A percentile compares a stretch with the other conserved stretches of the same genome.
Evolutionary conservation across 805 yeast species (phyloP).

Genomic region (Yamadazyma takamatsuzukensis): DNA sequence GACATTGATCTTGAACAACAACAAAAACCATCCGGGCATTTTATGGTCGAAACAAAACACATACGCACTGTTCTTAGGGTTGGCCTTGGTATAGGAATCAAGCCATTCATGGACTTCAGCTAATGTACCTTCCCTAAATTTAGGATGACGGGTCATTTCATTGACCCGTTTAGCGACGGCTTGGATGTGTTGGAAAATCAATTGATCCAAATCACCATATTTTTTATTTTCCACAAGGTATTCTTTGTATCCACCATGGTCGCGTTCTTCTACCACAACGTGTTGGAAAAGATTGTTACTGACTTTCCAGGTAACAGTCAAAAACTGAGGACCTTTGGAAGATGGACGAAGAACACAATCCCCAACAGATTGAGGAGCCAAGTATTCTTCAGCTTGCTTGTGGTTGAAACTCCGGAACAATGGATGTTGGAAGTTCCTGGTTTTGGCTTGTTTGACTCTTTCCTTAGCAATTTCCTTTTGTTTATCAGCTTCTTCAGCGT

Average conservation of each 20-base stretch:
- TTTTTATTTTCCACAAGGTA: slow-evolving; percentile 63
- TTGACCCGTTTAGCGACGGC: slow-evolving; percentile 79
- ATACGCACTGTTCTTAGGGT: slow-evolving; percentile 85
- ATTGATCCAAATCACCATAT: slow-evolving; percentile 89
- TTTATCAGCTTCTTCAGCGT: slow-evolving; percentile 65
- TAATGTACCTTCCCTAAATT: slow-evolving; percentile 77
- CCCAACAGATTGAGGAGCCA: slow-evolving; percentile 87
- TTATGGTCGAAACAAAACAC: slow-evolving; percentile 87
- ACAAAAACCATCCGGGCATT: slow-evolving; percentile 89
- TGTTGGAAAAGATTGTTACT: slow-evolving; percentile 90
- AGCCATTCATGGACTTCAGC: slow-evolving; percentile 83
- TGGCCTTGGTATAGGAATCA: slow-evolving; percentile 84
- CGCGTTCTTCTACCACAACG: slow-evolving; percentile 76
- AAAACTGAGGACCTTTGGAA: slow-evolving; percentile 79
- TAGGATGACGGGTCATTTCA: slow-evolving; percentile 81
- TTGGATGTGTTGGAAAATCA: slow-evolving; percentile 82
- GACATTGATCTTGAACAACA: slow-evolving; percentile 80
- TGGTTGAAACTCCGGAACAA: slow-evolving; percentile 79
- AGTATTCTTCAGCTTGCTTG: slow-evolving; percentile 86
- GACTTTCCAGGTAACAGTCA: slow-evolving; percentile 95
- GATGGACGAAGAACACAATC: slow-evolving; percentile 94
- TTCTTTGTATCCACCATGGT: slow-evolving; percentile 56
- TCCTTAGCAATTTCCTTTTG: slow-evolving; percentile 56
- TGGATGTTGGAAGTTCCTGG: slow-evolving; percentile 87
- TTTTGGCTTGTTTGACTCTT: slow-evolving; percentile 62